phyloP scores from a whole-genome alignment of 2,329 filamentous ascomycete species.

The Hypoxylon sp. region DNA sequence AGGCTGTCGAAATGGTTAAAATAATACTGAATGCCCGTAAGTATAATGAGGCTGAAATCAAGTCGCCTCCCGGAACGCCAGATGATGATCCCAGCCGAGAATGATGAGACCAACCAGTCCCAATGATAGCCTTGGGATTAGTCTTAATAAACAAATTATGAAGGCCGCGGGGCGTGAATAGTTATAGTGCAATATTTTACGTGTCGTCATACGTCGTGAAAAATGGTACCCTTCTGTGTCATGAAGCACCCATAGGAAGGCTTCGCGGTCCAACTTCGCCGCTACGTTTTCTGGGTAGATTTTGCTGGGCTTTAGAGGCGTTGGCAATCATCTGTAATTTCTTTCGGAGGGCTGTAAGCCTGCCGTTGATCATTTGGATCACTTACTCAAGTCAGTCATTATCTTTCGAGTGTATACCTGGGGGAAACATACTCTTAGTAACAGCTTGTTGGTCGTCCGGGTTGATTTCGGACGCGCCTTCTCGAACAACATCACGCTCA shows the following conservation, averaged over 20 bases:
- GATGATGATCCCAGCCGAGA: constrained; percentile 42
- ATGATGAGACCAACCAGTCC: constrained; percentile 23
- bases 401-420: not conserved
- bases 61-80: constrained; percentile 46
- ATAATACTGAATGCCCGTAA: constrained; percentile 42
- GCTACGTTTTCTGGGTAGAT: constrained; percentile 64
- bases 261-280: constrained; percentile 70
- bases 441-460: constrained; percentile 80
- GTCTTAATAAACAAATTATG: constrained; percentile 43
- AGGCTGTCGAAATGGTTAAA: constrained; percentile 32
- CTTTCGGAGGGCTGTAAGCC: constrained; percentile 70
- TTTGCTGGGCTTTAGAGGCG: constrained; percentile 66
- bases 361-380: constrained; percentile 73
- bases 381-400: constrained; percentile 60
- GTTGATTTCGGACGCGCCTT: constrained; percentile 68
- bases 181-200: constrained; percentile 53
- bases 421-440: constrained; percentile 74
- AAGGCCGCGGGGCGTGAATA: constrained; percentile 52
- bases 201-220: constrained; percentile 55
- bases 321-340: constrained; percentile 74
- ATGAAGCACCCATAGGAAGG: constrained; percentile 64
- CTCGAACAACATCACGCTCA: constrained; percentile 59
- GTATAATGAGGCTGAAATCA: constrained; percentile 39
- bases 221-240: constrained; percentile 37
- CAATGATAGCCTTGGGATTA: constrained; percentile 10